Percentiles rank a stretch among this genome's conserved stretches.
Evolutionary conservation across 768 basidiomycete species (phyloP).

Genomic region (Sistotremastrum suecicum): DNA sequence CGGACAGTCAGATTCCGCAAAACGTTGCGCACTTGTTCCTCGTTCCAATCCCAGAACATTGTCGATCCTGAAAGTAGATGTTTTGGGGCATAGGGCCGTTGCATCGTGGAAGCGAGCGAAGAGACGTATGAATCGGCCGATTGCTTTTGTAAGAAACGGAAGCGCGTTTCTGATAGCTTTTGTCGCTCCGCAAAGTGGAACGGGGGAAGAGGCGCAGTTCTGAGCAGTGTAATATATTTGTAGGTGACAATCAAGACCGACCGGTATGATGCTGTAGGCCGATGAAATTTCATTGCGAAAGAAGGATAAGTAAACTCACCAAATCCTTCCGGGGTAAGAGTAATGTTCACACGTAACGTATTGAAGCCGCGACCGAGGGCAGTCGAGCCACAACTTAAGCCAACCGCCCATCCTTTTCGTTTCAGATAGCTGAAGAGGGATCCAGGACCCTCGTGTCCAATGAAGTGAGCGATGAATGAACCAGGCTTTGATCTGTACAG

Average conservation of each 20-base stretch:
- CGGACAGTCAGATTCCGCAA: constrained; percentile 45
- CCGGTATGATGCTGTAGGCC: constrained; percentile 52
- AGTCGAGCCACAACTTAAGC: constrained; percentile 55
- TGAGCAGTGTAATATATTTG: constrained; percentile 66
- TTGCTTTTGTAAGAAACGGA: constrained; percentile 79
- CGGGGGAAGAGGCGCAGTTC: constrained; percentile 41
- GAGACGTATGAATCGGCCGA: constrained; percentile 70
- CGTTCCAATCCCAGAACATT: constrained; percentile 63
- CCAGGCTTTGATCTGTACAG: constrained; percentile 70
- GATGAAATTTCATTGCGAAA: not conserved
- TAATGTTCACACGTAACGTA: constrained; percentile 72
- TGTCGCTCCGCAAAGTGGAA: constrained; percentile 69
- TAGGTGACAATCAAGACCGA: constrained; percentile 54
- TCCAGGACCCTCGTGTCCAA: constrained; percentile 88
- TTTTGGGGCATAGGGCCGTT: constrained; percentile 71
- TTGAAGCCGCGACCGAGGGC: constrained; percentile 70
- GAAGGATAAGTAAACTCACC: constrained; percentile 32
- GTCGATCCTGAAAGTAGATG: constrained; percentile 57
- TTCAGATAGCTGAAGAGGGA: constrained; percentile 87
- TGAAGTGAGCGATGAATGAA: constrained; percentile 61
- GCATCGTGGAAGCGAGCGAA: constrained; percentile 59
- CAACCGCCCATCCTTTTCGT: constrained; percentile 73
- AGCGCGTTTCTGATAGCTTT: constrained; percentile 55
- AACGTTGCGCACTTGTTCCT: constrained; percentile 43
- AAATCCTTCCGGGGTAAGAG: constrained; percentile 77